A percentile compares a stretch with the other conserved stretches of the same genome.
These are phyloP conservation scores for Tolypocladium cylindrosporum DNA, from an alignment of 2,329 filamentous ascomycete species.

Conservation along the genomic window DNA sequence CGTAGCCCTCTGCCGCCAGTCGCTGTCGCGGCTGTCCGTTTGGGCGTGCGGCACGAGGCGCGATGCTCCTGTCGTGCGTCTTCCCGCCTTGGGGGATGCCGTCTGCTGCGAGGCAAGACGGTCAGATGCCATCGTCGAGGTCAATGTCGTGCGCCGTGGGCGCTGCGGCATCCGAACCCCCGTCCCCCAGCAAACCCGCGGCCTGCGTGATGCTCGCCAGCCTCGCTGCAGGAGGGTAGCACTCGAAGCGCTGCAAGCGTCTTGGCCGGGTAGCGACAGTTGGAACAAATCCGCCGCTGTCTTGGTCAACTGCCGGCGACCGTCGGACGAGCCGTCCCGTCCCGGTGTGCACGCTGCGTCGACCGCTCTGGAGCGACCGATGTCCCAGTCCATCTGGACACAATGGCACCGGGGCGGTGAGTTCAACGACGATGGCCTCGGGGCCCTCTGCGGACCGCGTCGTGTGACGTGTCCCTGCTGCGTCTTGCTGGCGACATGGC, in stretches of 20 bases:
- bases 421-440: background rate
- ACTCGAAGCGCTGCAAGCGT: background rate
- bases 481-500: too few species aligned
- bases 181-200: background rate
- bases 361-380: background rate
- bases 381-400: background rate
- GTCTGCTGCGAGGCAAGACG: background rate
- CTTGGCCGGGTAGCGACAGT: background rate
- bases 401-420: background rate
- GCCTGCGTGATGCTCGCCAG: background rate
- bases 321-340: background rate
- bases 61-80: background rate
- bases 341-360: background rate
- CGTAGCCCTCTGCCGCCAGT: background rate
- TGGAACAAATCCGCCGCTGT: background rate
- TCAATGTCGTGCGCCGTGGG: background rate
- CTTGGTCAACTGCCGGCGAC: background rate
- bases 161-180: background rate
- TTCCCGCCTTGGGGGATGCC: background rate
- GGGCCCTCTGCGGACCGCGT: background rate
- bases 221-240: background rate
- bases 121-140: background rate
- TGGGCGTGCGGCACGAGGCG: background rate
- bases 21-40: background rate
- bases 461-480: background rate